Base-by-base conservation (phyloP, 805 yeast species). In the Candida glaebosa region DNA sequence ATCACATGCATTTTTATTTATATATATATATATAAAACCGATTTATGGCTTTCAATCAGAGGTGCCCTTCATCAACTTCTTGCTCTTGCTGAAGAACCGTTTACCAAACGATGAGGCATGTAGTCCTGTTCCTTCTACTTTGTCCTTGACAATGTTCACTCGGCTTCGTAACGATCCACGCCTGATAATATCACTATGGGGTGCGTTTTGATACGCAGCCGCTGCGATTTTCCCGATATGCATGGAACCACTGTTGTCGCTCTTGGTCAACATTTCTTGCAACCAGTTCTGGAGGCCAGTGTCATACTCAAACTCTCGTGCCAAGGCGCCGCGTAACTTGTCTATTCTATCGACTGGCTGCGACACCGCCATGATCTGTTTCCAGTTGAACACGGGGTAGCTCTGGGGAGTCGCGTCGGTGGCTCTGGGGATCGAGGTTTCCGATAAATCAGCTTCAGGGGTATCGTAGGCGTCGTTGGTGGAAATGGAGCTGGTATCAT, bases 141-240 rank as follows among this genome's bases (percentile, higher is more conserved):
- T 71, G 49, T 68, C 75, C 50, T 72, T 73, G 4, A 78, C 79
- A 43, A 73, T 73, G 16, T 73, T 73, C 15, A 67, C 74, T 47
- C 57, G 64, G 40, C 69, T 67, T 46, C 79, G 69, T 5, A 76
- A 67, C 18, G 76, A 72, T 41, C 67, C 68, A 41, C 69, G 71
- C 52, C 82, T 63, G 46, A 77, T 73, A 41, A 73, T 63, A 39
- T 79, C 79, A 47, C 68, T 73, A 50, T 77, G 78, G 5, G 77
- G 69, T 1, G 86, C 84, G 51, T 81, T 80, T 30, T 78, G 80
- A 56, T 81, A 82, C 1, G 87, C 88, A 41, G 75, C 78, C 22
- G 75, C 65, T 2, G 84, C 89, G 46, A 80, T 74, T 15, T 69
- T 69, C 0, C 81, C 81, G 38, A 75, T 65, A 43, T 61, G 74